Base-by-base conservation (phyloP, 1,284 basidiomycete species). In the Gastroboletus turbinatus region DNA sequence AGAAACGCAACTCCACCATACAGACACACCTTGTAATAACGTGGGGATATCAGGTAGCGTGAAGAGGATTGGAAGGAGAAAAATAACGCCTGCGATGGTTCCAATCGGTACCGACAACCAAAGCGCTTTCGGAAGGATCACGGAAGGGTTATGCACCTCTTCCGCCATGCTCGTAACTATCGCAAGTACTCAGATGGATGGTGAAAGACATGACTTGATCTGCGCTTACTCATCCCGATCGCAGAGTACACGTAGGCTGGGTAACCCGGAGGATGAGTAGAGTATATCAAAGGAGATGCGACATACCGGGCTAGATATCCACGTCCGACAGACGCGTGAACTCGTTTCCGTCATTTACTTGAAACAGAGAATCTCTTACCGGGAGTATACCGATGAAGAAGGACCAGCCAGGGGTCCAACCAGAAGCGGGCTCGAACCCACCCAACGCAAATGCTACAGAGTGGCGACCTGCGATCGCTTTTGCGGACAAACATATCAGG, bases 21-120 rank as follows among this genome's bases (percentile, higher is more conserved):
- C 6, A 10, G 21, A 46, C 53, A 61, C 62, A 82, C 81, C 80
- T 53, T 75, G 70, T 45, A 87, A 75, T 29, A 90, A 75, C 2
- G 70, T 76, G 16, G 73, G 60, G 42, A 86, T 76, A 63, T 89
- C 83, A 10, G 78, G 81, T 32, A 88, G 73, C 39, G 83, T 84
- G 64, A 90, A 91, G 21, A 88, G 71, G n/a, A 91, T 80, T 1
- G 83, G 82, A 50, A 90, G 76, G 38, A 90, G 73, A 67, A 87
- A 87, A 19, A 86, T 55, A n/a, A 87, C 75, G 0, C 84, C 83
- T 2, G 75, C 75, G 5, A 80, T 58, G 1, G 83, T 74, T 2
- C 87, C 86, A 44, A 90, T 85, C 4, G 83, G 79, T 29, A 90
- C 78, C 0, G 86, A 83, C 55, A 80, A 77, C 3, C 82, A 74